Conservation (phyloP, 2,329 filamentous ascomycete genomes). For the Grosmannia penicillata region DNA sequence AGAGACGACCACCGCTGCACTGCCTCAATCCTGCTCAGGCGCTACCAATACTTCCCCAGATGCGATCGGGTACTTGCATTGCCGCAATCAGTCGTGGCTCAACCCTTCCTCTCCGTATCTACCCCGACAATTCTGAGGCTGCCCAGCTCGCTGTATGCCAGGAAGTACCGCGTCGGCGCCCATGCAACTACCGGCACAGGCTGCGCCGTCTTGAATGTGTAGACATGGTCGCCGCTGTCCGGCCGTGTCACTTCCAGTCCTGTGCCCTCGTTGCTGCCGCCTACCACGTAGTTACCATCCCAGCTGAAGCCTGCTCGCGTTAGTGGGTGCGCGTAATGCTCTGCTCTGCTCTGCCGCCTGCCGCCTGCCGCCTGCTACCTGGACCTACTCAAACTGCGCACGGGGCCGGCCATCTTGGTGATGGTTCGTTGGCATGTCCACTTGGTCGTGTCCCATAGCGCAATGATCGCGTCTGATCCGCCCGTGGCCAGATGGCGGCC, state of each 20-base stretch:
- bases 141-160: conserved; percentile 60
- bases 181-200: conserved; percentile 55
- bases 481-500: conserved; percentile 61
- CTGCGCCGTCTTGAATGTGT: conserved; percentile 54
- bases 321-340: too few species aligned
- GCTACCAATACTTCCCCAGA: too few species aligned
- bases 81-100: neutral
- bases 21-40: neutral
- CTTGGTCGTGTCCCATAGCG: conserved; percentile 63
- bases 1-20: neutral
- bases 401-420: conserved; percentile 52
- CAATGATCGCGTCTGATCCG: conserved; percentile 59
- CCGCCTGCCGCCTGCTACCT: neutral
- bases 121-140: conserved; percentile 54
- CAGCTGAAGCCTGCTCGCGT: conserved; percentile 63
- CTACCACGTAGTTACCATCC: conserved; percentile 61
- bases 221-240: conserved; percentile 58
- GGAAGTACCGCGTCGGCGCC: conserved; percentile 59
- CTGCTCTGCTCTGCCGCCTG: neutral
- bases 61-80: too few species aligned
- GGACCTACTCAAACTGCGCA: conserved; percentile 49
- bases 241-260: conserved; percentile 57
- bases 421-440: conserved; percentile 65
- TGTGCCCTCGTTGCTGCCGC: conserved; percentile 57
- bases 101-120: conserved; percentile 30